Base-by-base conservation (phyloP, 345 rosid genomes). In the Hibiscus trionum region DNA sequence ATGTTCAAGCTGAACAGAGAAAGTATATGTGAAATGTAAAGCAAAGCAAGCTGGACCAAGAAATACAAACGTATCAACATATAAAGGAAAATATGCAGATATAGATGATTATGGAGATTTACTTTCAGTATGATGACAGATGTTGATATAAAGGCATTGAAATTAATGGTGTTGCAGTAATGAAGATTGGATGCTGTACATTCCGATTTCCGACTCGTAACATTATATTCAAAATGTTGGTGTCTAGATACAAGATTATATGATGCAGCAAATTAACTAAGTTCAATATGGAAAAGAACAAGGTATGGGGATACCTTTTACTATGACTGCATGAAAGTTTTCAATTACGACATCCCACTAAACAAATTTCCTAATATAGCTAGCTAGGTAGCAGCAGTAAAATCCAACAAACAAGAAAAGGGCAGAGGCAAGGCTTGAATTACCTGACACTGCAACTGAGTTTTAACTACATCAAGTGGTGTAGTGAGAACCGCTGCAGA, bases 371-470 rank as follows among this genome's bases (percentile, higher is more conserved):
- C 70, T 47, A 14, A 70, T 19, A 12, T 19, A 55, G 47, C 44
- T 69, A 69, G 73, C 29, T 56, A 21, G 24, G 24, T 21, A 31
- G 9, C 12, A 5, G 33, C 46, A 60, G 19, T n/a, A 49, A 33
- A 72, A 72, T 31, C 14, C 16, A 53, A 33, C 44, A 55, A 8
- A 7, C 42, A 39, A 49, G n/a, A 62, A 47, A 8, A 56, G 15
- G 44, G 33, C 27, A 39, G 52, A 60, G 19, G 29, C 11, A 6
- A 70, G 67, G 17, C 16, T 52, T 33, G 62, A 14, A 62, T 56
- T 80, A 96, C 99, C 99, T 96, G 99, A 80, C 99, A 96, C 73
- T 96, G 99, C 90, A 96, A 84, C 76, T 86, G 95, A 73, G 95
- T 89, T 77, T 87, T 89, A 59, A 87, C 95, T 7, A 89, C 91